phyloP scores from a whole-genome alignment of 306 rosid genomes.

The Cucumis hystrix region DNA sequence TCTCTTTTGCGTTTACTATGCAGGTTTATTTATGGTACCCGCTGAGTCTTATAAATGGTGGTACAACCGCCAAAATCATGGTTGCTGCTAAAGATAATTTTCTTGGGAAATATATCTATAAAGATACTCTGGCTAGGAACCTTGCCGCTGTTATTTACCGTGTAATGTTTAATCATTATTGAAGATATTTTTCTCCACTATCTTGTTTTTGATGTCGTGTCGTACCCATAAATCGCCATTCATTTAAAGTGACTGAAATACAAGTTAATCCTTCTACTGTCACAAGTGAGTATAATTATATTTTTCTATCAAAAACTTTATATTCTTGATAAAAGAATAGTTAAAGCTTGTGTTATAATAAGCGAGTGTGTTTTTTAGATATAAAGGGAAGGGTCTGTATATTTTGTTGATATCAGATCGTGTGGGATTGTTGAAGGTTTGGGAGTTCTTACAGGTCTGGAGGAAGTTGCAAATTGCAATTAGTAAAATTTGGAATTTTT shows the following conservation, averaged over 20 bases:
- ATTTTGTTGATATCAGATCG: neutral
- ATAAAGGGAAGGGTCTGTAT: neutral
- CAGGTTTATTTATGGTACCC: slow-evolving; percentile 94
- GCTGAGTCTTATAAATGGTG: slow-evolving; percentile 70
- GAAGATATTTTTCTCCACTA: neutral
- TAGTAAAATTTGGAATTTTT: neutral
- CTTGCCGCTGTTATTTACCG: slow-evolving; percentile 83
- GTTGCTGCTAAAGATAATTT: slow-evolving; percentile 86
- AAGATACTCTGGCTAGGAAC: slow-evolving; percentile 83
- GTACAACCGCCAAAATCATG: slow-evolving; percentile 98
- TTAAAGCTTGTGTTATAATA: neutral
- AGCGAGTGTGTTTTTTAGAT: neutral
- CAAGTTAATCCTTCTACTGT: neutral
- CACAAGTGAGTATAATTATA: neutral
- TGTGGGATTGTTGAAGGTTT: neutral
- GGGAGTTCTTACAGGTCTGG: neutral
- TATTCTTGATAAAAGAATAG: neutral
- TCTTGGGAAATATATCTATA: slow-evolving; percentile 80
- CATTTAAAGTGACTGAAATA: too few species aligned
- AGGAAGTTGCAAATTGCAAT: neutral
- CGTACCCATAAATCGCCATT: neutral
- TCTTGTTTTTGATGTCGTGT: neutral
- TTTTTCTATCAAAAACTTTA: neutral
- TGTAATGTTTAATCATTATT: slow-evolving; percentile 19
- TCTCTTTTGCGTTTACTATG: neutral